phyloP scores from a whole-genome alignment of 1,284 basidiomycete species.

The Pyrrhoderma noxium region DNA sequence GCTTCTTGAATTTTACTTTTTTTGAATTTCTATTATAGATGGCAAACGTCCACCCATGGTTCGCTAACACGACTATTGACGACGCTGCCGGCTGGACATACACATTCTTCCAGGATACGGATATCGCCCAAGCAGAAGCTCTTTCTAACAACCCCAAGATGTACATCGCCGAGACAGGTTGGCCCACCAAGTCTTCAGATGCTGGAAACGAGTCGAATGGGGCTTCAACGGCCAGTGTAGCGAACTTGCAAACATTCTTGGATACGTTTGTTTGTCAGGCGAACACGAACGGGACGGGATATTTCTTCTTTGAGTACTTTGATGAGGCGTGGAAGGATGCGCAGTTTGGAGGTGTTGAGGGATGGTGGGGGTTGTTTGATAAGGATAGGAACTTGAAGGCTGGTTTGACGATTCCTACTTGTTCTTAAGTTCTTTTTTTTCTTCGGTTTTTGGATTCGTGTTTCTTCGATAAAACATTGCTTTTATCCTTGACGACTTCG shows the following conservation, averaged over 20 bases:
- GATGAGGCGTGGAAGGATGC: conserved; percentile 82
- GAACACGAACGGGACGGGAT: conserved; percentile 73
- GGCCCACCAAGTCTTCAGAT: conserved; percentile 73
- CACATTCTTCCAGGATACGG: conserved; percentile 49
- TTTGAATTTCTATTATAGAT: conserved; percentile 34
- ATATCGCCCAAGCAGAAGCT: conserved; percentile 44
- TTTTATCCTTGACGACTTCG: too few relatives aligned
- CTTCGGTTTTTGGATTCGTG: too few relatives aligned
- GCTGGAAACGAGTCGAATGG: conserved; percentile 52
- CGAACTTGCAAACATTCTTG: conserved; percentile 70
- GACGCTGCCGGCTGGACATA: conserved; percentile 65
- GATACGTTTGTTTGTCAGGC: conserved; percentile 85
- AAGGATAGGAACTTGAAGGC: conserved; percentile 50
- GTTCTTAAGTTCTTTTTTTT: conserved; percentile 21
- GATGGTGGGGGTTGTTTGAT: conserved; percentile 61
- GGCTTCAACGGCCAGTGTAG: conserved; percentile 56
- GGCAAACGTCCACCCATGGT: conserved; percentile 86
- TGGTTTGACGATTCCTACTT: conserved; percentile 41
- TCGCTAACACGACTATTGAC: conserved; percentile 63
- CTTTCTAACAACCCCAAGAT: conserved; percentile 64
- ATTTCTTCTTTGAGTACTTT: conserved; percentile 82
- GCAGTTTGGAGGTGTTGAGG: conserved; percentile 83
- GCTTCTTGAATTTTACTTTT: conserved; percentile 11
- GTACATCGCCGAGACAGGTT: conserved; percentile 91
- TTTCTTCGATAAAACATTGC: too few relatives aligned